Conservation (phyloP, 306 rosid species). For the Quercus engelmannii region DNA sequence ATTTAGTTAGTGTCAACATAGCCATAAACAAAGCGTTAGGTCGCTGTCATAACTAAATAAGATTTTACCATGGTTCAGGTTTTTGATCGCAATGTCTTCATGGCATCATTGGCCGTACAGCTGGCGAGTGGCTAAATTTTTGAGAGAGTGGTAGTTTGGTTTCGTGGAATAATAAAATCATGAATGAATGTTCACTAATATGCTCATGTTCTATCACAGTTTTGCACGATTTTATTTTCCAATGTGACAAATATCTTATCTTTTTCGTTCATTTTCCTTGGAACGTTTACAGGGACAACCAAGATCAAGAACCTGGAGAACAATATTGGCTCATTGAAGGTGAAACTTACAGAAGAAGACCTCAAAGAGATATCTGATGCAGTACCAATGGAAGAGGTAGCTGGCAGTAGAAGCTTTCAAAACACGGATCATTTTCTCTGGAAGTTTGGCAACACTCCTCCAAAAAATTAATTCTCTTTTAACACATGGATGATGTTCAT, state of each 20-base stretch:
- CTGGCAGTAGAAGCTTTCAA: constrained; percentile 31
- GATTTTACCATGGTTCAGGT: no score
- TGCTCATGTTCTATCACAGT: no score
- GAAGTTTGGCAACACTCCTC: constrained; percentile 59
- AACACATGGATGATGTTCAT: not conserved
- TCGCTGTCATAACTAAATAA: no score
- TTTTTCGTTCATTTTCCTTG: not conserved
- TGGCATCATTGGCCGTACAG: no score
- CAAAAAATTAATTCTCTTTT: constrained; percentile 9
- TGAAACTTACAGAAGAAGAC: constrained; percentile 42
- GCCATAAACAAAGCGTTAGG: not conserved
- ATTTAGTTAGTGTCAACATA: not conserved
- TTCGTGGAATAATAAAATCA: no score
- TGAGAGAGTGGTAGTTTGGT: no score
- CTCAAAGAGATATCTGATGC: constrained; percentile 44
- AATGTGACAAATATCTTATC: no score
- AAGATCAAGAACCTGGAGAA: constrained; percentile 56
- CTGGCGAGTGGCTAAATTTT: no score
- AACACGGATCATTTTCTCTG: constrained; percentile 8
- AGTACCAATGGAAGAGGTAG: constrained; percentile 43
- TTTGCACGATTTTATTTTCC: no score
- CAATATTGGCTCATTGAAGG: constrained; percentile 49
- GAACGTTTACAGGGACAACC: constrained; percentile 46
- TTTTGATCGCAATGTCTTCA: no score
- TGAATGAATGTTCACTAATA: no score